Evolutionary conservation across 2,329 filamentous ascomycete species (phyloP), one percentile per base, ranked within the genome.

Genomic region (Penicillium sp.): DNA sequence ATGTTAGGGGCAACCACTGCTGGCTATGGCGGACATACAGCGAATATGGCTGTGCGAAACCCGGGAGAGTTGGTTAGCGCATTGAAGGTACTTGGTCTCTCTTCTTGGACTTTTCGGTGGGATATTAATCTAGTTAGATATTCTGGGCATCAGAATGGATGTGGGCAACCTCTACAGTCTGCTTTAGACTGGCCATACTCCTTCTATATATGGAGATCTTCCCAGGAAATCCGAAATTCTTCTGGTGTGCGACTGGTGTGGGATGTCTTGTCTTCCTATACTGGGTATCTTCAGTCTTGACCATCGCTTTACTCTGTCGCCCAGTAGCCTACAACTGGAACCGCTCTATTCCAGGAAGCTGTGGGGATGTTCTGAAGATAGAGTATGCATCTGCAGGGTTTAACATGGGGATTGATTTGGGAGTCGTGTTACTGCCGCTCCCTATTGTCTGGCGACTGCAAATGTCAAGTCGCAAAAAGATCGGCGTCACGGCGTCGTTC

Each of bases 61-160:
- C 50, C 55, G 4, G 37, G 21, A 29, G 33, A 49, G 37, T 41
- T 57, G 50, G 40, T 21, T n/a, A 57, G 35, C 17, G 55, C 55
- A 35, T 48, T 57, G 15, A 57, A 57, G 45, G 55, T 57, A 55
- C 4, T 7, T 19, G 2, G 1, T 33, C 19, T 19, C 4, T 5
- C 2, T 29, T 8, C 8, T 31, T 17, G 8, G 0, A 15, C 2
- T 2, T 25, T 5, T 2, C 12, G 33, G 6, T 12, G 13, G 33
- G 12, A 3, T 23, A 25, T 31, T 54, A n/a, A 57, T 12, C 2
- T 1, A 5, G 5, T 31, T 31, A 63, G 60, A 54, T 51, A 3
- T 63, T 63, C 21, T 63, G 56, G 50, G 54, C 59, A 23, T 63
- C 61, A 3, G 59, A 63, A 46, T 63, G 60, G 57, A 54, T 63